Evolutionary conservation across 129 eudicot genomes (phyloP).

Genomic region (Artemisia annua): DNA sequence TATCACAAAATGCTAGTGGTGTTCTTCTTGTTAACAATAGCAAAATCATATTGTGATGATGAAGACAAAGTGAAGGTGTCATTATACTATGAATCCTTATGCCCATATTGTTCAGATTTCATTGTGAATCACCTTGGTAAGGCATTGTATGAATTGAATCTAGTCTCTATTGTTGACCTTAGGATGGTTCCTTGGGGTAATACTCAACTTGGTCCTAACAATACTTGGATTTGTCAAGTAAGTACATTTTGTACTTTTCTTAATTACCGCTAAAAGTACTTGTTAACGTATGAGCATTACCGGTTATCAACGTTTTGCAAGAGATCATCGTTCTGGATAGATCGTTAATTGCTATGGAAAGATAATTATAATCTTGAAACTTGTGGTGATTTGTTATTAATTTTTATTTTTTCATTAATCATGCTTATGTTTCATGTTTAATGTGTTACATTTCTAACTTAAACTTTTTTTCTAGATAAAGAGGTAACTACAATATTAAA

Average conservation of each 20-base stretch:
- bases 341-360: too few species aligned
- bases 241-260: slow-evolving; percentile 16
- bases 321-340: too few species aligned
- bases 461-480: too few species aligned
- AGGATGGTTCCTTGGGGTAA: slow-evolving; percentile 91
- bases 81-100: slow-evolving; percentile 78
- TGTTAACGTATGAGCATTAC: too few species aligned
- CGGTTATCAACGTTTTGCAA: neutral
- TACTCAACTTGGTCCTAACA: slow-evolving; percentile 52
- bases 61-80: slow-evolving; percentile 56
- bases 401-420: too few species aligned
- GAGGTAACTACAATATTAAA: too few species aligned
- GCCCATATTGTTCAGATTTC: slow-evolving; percentile 84
- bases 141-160: slow-evolving; percentile 53
- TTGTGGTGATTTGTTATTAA: too few species aligned
- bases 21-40: slow-evolving; percentile 30
- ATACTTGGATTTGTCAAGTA: slow-evolving; percentile 79
- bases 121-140: slow-evolving; percentile 68
- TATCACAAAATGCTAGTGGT: slow-evolving; percentile 25
- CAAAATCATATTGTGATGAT: slow-evolving; percentile 28
- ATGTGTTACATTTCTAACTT: neutral
- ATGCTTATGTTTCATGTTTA: neutral
- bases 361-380: too few species aligned
- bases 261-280: slow-evolving; percentile 15
- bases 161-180: slow-evolving; percentile 69